Evolutionary conservation across 2,329 filamentous ascomycete species (phyloP).

Genomic region (Diaporthe eres): DNA sequence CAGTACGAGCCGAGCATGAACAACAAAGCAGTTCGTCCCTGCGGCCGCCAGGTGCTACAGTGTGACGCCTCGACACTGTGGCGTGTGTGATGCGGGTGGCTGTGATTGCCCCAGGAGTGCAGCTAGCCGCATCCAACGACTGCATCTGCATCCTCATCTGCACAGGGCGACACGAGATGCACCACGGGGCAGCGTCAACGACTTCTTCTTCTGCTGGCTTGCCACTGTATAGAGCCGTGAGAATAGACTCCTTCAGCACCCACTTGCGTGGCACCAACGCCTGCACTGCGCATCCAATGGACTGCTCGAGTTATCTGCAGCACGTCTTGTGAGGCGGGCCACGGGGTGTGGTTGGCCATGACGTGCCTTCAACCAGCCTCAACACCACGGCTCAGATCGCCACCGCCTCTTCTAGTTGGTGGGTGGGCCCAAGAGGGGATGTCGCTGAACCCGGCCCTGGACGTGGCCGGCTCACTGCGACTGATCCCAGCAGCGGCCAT

Average conservation of each 20-base stretch:
- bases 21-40: slow-evolving; percentile 16
- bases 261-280: neutral
- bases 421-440: slow-evolving; percentile 29
- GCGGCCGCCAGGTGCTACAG: slow-evolving; percentile 2
- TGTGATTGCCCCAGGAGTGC: slow-evolving; percentile 32
- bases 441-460: slow-evolving; percentile 35
- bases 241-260: neutral
- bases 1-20: slow-evolving; percentile 11
- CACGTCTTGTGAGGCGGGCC: neutral
- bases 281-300: slow-evolving; percentile 2
- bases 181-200: slow-evolving; percentile 17
- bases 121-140: slow-evolving; percentile 17
- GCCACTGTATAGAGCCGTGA: neutral
- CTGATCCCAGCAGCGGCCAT: slow-evolving; percentile 38
- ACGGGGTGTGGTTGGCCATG: neutral
- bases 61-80: slow-evolving; percentile 20
- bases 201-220: slow-evolving; percentile 3
- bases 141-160: slow-evolving; percentile 15
- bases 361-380: slow-evolving; percentile 30
- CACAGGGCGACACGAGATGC: slow-evolving; percentile 13
- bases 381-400: slow-evolving; percentile 33
- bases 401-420: slow-evolving; percentile 17
- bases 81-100: slow-evolving; percentile 23
- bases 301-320: neutral
- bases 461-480: slow-evolving; percentile 17